Conservation (phyloP, 208 protist genomes). For the Borovskyia barvae region DNA sequence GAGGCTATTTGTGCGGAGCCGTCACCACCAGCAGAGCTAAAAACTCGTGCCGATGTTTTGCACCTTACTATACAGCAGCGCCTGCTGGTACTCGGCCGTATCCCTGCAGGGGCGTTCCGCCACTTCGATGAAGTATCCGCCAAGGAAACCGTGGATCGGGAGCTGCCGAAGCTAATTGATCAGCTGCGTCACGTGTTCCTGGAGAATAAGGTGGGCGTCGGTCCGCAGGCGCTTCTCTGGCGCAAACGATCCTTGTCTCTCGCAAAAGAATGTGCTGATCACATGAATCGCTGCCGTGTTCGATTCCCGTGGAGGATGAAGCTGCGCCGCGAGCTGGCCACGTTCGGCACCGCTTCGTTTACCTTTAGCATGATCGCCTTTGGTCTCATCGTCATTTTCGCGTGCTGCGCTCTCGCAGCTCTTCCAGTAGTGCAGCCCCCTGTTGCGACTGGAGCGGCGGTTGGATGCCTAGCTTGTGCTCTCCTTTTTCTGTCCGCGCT, state of each 20-base stretch:
- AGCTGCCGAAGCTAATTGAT: constrained; percentile 66
- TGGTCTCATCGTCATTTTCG: constrained; percentile 41
- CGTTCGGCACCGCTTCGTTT: constrained; percentile 43
- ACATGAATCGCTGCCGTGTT: constrained; percentile 51
- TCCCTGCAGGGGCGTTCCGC: constrained; percentile 44
- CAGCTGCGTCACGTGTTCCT: constrained; percentile 71
- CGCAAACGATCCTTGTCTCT: constrained; percentile 65
- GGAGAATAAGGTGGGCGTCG: constrained; percentile 63
- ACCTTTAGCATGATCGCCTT: constrained; percentile 46
- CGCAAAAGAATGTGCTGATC: constrained; percentile 67
- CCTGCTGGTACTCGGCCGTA: constrained; percentile 38
- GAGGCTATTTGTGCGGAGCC: constrained; percentile 63
- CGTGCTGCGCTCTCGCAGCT: constrained; percentile 43
- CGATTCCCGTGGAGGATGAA: constrained; percentile 51
- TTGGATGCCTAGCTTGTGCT: constrained; percentile 44
- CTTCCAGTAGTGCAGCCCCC: constrained; percentile 47
- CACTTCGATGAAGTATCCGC: constrained; percentile 22
- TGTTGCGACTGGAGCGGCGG: constrained; percentile 27
- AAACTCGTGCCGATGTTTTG: constrained; percentile 35
- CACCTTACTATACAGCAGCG: constrained; percentile 68
- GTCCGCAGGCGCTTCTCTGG: constrained; percentile 72
- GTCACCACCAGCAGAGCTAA: constrained; percentile 37
- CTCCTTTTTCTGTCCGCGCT: constrained; percentile 44
- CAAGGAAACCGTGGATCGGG: constrained; percentile 33
- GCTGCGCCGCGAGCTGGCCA: constrained; percentile 45